Conservation (phyloP, 371 early-diverging fungal genomes). For the Choanephora cucurbitarum region DNA sequence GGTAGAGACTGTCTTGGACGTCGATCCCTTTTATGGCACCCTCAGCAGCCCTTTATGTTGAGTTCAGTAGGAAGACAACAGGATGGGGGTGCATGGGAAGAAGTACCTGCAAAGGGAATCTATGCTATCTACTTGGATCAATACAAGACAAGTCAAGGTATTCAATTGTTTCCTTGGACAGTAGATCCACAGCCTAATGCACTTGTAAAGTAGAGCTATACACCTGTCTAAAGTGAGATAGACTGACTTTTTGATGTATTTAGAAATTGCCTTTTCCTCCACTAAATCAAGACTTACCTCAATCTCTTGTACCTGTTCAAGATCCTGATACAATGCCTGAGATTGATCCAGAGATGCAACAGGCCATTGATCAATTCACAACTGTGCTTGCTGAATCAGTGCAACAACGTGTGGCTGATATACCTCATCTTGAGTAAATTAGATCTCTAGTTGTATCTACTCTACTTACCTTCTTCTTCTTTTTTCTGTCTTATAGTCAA, state of each 20-base stretch:
- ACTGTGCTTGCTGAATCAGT: constrained; percentile 57
- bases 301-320: background rate
- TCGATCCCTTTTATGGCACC: constrained; percentile 73
- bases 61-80: constrained; percentile 58
- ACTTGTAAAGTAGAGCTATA: background rate
- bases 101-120: constrained; percentile 75
- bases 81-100: constrained; percentile 49
- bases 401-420: constrained; percentile 54
- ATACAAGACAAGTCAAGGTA: background rate
- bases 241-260: background rate
- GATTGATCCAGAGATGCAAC: constrained; percentile 32
- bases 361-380: constrained; percentile 41
- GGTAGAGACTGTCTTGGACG: constrained; percentile 85
- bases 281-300: constrained; percentile 48
- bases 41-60: constrained; percentile 41
- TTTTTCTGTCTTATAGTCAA: background rate
- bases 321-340: constrained; percentile 26
- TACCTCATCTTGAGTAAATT: constrained; percentile 54
- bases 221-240: background rate
- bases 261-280: constrained; percentile 54
- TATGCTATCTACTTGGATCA: constrained; percentile 53
- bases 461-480: background rate
- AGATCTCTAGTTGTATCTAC: background rate
- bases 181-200: constrained; percentile 4
- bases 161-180: constrained; percentile 36